A percentile compares a stretch with the other conserved stretches of the same genome.
Conservation (phyloP, 768 basidiomycete genomes). For the Podaxis sp. region DNA sequence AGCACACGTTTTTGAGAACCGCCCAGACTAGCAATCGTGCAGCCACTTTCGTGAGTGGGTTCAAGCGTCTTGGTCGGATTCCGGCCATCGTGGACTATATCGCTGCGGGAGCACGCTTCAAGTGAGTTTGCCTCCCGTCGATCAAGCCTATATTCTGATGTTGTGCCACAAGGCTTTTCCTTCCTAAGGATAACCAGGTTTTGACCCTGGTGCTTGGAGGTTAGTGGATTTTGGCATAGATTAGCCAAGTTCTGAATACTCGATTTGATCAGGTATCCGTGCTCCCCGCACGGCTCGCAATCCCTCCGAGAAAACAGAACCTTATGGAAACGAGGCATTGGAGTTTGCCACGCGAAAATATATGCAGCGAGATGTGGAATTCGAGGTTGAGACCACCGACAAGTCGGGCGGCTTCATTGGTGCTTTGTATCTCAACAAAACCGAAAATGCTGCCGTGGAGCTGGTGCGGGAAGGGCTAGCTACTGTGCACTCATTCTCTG, state of each 20-base stretch:
- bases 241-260: not conserved
- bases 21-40: constrained; percentile 66
- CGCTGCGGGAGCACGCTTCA: constrained; percentile 92
- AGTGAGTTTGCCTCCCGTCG: constrained; percentile 40
- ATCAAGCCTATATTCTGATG: not conserved
- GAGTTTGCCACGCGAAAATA: constrained; percentile 76
- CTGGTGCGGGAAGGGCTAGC: constrained; percentile 86
- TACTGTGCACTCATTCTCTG: constrained; percentile 83
- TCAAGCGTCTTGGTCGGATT: constrained; percentile 85
- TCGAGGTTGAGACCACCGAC: constrained; percentile 86
- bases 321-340: constrained; percentile 78
- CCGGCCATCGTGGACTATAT: constrained; percentile 91
- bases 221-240: constrained; percentile 22
- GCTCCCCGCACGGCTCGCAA: constrained; percentile 84
- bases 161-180: constrained; percentile 50
- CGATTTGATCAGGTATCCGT: constrained; percentile 61
- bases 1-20: constrained; percentile 1
- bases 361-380: constrained; percentile 94
- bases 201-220: constrained; percentile 90
- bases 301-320: constrained; percentile 80
- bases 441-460: constrained; percentile 80
- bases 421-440: constrained; percentile 77
- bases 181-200: constrained; percentile 90
- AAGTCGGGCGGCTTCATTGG: constrained; percentile 97
- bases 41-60: constrained; percentile 81